Conservation (phyloP, 163 green algal species). For the Volvox carteri region DNA sequence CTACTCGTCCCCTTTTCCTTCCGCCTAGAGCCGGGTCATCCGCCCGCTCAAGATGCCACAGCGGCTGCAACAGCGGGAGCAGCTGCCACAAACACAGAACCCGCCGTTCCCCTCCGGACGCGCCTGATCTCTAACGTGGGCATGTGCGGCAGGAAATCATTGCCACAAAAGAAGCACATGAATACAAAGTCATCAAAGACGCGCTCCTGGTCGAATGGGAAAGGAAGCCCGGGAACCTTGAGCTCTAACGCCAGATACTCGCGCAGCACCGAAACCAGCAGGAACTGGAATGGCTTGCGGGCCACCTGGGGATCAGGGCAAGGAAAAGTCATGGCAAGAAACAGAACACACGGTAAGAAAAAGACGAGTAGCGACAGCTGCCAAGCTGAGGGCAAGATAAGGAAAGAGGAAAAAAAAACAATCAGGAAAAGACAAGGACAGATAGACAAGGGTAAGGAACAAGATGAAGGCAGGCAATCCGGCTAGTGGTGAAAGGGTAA, state of each 20-base stretch:
- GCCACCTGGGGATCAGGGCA: conserved; percentile 63
- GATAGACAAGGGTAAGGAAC: no score
- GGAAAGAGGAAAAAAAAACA: background rate
- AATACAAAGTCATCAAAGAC: conserved; percentile 78
- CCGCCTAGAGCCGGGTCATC: no score
- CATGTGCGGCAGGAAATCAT: conserved; percentile 99
- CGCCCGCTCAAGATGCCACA: no score
- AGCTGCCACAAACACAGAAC: no score
- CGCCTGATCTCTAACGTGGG: conserved; percentile 98
- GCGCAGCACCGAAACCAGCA: conserved; percentile 82
- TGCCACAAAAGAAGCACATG: conserved; percentile 92
- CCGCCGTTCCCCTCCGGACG: no score
- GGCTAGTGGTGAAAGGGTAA: no score
- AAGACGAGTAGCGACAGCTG: background rate
- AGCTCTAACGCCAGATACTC: conserved; percentile 97
- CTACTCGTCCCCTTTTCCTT: no score
- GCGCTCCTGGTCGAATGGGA: conserved; percentile 75
- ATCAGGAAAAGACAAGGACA: no score
- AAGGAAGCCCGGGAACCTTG: conserved; percentile 75
- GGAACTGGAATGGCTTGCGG: conserved; percentile 95
- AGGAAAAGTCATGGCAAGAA: background rate
- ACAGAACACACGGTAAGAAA: background rate
- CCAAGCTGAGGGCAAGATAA: background rate
- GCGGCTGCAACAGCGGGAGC: no score
- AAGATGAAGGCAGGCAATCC: no score